A percentile compares a stretch with the other conserved stretches of the same genome.
These are phyloP conservation scores for Vicia villosa DNA, from an alignment of 306 rosid species.

Conservation along the genomic window DNA sequence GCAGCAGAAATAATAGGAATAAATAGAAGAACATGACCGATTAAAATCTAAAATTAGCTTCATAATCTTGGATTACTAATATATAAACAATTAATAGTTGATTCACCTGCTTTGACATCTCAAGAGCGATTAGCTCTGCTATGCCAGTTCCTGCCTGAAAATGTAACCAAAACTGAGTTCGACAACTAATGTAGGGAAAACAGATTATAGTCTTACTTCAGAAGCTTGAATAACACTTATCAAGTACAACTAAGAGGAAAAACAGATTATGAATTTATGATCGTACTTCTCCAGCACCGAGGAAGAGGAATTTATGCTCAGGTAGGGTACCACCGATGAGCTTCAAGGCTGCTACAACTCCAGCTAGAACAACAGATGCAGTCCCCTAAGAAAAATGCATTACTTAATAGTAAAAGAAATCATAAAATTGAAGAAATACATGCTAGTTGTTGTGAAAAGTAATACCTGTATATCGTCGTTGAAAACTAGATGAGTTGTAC, in stretches of 20 bases:
- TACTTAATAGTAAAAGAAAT: slow-evolving; percentile 5
- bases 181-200: too few relatives aligned
- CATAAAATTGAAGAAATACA: slow-evolving; percentile 7
- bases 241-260: too few relatives aligned
- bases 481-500: slow-evolving; percentile 85
- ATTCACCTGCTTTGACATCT: slow-evolving; percentile 72
- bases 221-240: too few relatives aligned
- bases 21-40: slow-evolving; percentile 11
- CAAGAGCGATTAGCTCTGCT: slow-evolving; percentile 94
- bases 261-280: too few relatives aligned
- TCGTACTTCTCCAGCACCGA: slow-evolving; percentile 89
- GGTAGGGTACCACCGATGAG: slow-evolving; percentile 72
- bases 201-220: too few relatives aligned
- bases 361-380: slow-evolving; percentile 93
- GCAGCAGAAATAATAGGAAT: slow-evolving; percentile 28
- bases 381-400: slow-evolving; percentile 69
- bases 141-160: slow-evolving; percentile 94
- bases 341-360: slow-evolving; percentile 85
- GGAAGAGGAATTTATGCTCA: slow-evolving; percentile 88
- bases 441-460: not conserved
- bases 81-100: slow-evolving; percentile 4
- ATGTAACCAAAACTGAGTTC: slow-evolving; percentile 27
- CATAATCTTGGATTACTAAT: too few relatives aligned
- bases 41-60: too few relatives aligned
- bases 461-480: slow-evolving; percentile 94